Evolutionary conservation across 345 rosid genomes (phyloP), one percentile per base, ranked within the genome.

Genomic region (Melaleuca alternifolia): DNA sequence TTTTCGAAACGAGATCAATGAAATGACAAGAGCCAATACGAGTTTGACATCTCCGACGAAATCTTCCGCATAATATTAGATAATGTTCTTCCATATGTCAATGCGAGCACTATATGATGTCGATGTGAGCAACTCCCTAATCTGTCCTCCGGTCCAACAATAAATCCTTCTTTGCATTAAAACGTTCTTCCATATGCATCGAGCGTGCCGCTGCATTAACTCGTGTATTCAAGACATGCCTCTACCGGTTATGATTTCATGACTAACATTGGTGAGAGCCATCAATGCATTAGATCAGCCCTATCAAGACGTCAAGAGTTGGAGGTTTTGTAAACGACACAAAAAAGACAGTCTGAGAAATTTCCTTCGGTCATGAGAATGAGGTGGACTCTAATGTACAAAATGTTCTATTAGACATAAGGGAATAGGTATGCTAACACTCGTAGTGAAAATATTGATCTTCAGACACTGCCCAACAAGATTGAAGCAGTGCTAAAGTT

Each of bases 391-490:
- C 16, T 30, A 15, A 62, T 5, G 33, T 30, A 3, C 21, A 62
- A 62, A 21, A 30, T 62, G 10, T 12, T 61, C 71, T 13, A n/a
- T 5, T 14, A n/a, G 21, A 30, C 23, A 15, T 30, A 8, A 62
- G 76, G 41, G 30, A 44, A 15, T 30, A 21, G 44, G 6, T 16
- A 7, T 4, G 44, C 11, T 0, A 2, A 6, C 18, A 30, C 77
- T 65, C 46, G 1, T 33, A 33, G 20, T 3, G 0, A 0, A 30
- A 65, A 3, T 8, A 46, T 5, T 0, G 1, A 0, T 33, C 77
- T 65, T 46, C 1, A 33, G 23, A 21, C 23, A 65, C 15, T 15
- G 23, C 77, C 77, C 1, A 4, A 65, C 44, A 16, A 30, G 1
- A 65, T 30, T 16, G 21, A 12, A 28, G 41, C 44, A 46, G 30